Evolutionary conservation across 441 rosid genomes (phyloP).

Genomic region (Populus hybrid): DNA sequence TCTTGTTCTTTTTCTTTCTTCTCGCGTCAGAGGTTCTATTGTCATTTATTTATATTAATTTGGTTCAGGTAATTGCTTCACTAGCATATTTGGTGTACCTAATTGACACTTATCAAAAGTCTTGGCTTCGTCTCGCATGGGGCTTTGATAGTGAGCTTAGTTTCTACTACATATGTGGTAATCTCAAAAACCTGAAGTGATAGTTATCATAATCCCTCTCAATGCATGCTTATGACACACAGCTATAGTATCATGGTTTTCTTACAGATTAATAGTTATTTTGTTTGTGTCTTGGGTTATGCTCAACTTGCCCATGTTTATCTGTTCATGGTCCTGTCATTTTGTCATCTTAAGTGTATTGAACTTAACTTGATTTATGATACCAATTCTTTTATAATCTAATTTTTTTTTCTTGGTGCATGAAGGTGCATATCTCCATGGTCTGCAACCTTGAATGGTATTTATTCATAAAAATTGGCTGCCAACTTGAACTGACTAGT

Average conservation of each 20-base stretch:
- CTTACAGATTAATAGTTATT: not conserved
- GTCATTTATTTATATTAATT: constrained; percentile 11
- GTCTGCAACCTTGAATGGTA: not conserved
- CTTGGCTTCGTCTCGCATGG: constrained; percentile 94
- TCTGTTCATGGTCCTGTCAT: not conserved
- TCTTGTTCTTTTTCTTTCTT: not conserved
- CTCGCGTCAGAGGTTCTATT: not conserved
- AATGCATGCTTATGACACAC: not conserved
- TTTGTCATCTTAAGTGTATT: not conserved
- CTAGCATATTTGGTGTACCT: constrained; percentile 85
- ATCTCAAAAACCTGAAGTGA: constrained; percentile 25
- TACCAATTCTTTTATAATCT: not conserved
- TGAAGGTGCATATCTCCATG: not conserved
- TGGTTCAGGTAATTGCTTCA: constrained; percentile 78
- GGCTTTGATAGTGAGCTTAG: constrained; percentile 82
- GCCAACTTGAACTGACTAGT: not conserved
- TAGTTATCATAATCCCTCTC: constrained; percentile 7
- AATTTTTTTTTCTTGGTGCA: not conserved
- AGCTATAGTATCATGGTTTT: not conserved
- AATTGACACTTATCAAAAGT: constrained; percentile 68
- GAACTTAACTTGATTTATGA: not conserved
- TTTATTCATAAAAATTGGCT: not conserved
- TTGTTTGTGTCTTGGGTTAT: constrained; percentile 3
- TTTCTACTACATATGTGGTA: constrained; percentile 98
- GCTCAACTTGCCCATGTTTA: not conserved